phyloP scores from a whole-genome alignment of 2,329 filamentous ascomycete species.

The Aspergillus pseudoglaucus region DNA sequence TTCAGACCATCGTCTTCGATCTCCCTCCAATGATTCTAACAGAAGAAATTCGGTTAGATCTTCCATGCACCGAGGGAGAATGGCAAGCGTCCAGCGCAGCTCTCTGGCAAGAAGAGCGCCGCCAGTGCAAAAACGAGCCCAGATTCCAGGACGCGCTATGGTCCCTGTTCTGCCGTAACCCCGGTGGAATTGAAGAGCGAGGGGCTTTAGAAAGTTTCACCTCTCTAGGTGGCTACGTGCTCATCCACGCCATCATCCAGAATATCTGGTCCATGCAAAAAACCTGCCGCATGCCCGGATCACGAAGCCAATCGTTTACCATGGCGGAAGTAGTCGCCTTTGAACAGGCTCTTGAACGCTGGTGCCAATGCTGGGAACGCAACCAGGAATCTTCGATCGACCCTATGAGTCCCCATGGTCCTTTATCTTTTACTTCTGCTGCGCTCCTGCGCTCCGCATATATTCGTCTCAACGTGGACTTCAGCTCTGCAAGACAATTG shows the following conservation, averaged over 20 bases:
- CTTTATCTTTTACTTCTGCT: conserved; percentile 28
- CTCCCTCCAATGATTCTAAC: conserved; percentile 25
- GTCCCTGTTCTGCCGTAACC: conserved; percentile 17
- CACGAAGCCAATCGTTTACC: conserved; percentile 15
- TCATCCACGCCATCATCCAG: conserved; percentile 28
- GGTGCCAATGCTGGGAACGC: conserved; percentile 31
- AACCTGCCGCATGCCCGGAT: conserved; percentile 19
- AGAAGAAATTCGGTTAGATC: conserved; percentile 24
- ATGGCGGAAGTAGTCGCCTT: conserved; percentile 19
- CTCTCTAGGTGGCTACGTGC: conserved; percentile 26
- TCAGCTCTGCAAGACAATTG: conserved; percentile 25
- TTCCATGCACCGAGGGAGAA: conserved; percentile 27
- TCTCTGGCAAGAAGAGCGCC: conserved; percentile 20
- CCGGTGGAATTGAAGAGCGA: background rate
- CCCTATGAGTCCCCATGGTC: conserved; percentile 28
- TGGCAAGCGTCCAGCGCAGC: conserved; percentile 21
- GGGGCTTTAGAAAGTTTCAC: conserved; percentile 20
- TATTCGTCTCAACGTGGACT: conserved; percentile 29
- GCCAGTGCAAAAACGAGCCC: conserved; percentile 16
- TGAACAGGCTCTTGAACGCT: conserved; percentile 28
- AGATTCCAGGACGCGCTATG: conserved; percentile 23
- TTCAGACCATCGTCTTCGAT: conserved; percentile 31
- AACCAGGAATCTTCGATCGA: conserved; percentile 31
- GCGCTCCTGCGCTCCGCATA: conserved; percentile 28
- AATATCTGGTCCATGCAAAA: conserved; percentile 31